phyloP scores from a whole-genome alignment of 139 green algal genomes.

The Klebsormidium nitens region DNA sequence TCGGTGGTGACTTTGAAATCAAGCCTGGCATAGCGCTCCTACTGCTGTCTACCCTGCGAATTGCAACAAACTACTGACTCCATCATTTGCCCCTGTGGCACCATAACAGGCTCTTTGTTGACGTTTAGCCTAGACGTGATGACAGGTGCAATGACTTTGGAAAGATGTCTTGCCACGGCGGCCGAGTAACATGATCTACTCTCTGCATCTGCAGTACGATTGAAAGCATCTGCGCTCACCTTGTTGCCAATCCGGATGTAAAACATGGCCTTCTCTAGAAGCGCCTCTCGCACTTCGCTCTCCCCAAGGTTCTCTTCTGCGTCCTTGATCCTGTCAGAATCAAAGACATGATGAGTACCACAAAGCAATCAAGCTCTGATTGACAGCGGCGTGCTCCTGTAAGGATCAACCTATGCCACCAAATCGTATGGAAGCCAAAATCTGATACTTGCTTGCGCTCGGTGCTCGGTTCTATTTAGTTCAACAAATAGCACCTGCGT shows the following conservation, averaged over 20 bases:
- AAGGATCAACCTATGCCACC: neutral
- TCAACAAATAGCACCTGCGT: neutral
- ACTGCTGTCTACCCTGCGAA: no score
- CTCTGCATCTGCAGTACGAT: no score
- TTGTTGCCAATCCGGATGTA: slow-evolving; percentile 61
- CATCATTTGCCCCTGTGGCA: no score
- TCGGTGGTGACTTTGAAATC: no score
- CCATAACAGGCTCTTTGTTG: no score
- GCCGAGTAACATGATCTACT: no score
- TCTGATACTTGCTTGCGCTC: neutral
- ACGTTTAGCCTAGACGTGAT: neutral
- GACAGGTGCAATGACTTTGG: no score
- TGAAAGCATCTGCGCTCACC: neutral
- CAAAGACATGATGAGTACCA: neutral
- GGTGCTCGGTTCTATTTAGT: neutral
- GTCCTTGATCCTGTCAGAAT: slow-evolving; percentile 38
- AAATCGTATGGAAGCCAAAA: neutral
- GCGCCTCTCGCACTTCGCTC: slow-evolving; percentile 86
- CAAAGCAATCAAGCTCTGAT: neutral
- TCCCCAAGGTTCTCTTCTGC: slow-evolving; percentile 92
- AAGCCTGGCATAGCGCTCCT: no score
- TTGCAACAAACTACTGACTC: no score
- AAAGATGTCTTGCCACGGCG: no score
- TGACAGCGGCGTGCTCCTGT: neutral
- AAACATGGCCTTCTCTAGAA: slow-evolving; percentile 82